Evolutionary conservation across 1,284 basidiomycete species (phyloP).

Genomic region (Prillingera fragicola): DNA sequence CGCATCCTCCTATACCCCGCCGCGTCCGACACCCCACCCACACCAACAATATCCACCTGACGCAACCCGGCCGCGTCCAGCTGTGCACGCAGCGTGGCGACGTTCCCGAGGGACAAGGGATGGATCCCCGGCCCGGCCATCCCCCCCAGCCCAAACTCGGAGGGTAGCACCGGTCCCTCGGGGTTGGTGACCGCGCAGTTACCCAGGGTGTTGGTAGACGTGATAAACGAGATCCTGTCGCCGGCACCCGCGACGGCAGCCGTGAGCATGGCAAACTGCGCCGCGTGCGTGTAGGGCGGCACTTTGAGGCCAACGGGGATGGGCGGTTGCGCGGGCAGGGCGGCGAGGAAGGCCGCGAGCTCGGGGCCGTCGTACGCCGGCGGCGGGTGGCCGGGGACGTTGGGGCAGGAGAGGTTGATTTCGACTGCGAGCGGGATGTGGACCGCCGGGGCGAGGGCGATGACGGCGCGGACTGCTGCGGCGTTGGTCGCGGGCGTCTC

Average conservation of each 20-base stretch:
- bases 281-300: slow-evolving; percentile 15
- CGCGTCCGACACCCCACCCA: slow-evolving; percentile 13
- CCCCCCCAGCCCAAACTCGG: slow-evolving; percentile 14
- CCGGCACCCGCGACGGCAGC: slow-evolving; percentile 3
- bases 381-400: slow-evolving; percentile 17
- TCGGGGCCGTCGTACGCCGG: slow-evolving; percentile 16
- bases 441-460: background rate
- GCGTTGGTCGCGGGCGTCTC: slow-evolving; percentile 12
- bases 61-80: slow-evolving; percentile 6
- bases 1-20: slow-evolving; percentile 11
- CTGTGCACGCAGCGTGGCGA: slow-evolving; percentile 6
- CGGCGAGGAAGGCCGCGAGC: slow-evolving; percentile 11
- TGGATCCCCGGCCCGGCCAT: slow-evolving; percentile 15
- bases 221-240: slow-evolving; percentile 11
- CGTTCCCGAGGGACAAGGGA: slow-evolving; percentile 15
- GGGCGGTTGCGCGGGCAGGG: slow-evolving; percentile 3
- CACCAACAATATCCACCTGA: slow-evolving; percentile 12
- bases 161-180: slow-evolving; percentile 3
- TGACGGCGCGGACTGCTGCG: slow-evolving; percentile 6
- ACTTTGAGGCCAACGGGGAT: slow-evolving; percentile 17
- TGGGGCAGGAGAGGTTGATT: slow-evolving; percentile 18
- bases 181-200: slow-evolving; percentile 4
- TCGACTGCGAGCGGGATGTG: slow-evolving; percentile 9
- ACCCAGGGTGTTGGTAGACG: slow-evolving; percentile 15
- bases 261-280: slow-evolving; percentile 17